Percentiles rank a stretch among this genome's conserved stretches.
Evolutionary conservation across 108 stramenopile species (phyloP).

Genomic region (Tribonema minus): DNA sequence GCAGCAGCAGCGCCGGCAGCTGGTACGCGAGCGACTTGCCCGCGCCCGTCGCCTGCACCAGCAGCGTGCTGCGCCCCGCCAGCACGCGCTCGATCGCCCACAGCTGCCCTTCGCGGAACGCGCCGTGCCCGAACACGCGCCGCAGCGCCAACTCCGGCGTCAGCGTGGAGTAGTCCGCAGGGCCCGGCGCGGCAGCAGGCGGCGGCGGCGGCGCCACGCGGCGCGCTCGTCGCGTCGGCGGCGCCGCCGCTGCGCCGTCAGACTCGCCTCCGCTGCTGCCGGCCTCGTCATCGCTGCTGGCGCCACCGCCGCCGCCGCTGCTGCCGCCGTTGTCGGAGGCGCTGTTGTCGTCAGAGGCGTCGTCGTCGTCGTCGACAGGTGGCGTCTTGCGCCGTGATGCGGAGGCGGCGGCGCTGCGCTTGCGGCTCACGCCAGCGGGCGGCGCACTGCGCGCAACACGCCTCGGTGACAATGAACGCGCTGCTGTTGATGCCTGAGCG

Average conservation of each 20-base stretch:
- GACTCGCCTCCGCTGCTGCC: not conserved
- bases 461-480: not conserved
- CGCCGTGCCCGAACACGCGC: constrained; percentile 39
- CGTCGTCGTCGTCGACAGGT: too few relatives aligned
- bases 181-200: too few relatives aligned
- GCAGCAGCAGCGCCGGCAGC: constrained; percentile 37
- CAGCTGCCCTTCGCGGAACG: constrained; percentile 41
- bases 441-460: not conserved
- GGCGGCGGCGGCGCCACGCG: too few relatives aligned
- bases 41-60: constrained; percentile 39
- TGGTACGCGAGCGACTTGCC: constrained; percentile 44
- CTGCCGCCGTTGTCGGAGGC: not conserved
- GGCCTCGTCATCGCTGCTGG: not conserved
- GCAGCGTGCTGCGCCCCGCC: constrained; percentile 20
- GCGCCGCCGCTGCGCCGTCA: not conserved
- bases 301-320: not conserved
- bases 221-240: not conserved
- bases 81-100: constrained; percentile 45
- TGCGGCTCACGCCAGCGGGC: not conserved
- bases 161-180: not conserved
- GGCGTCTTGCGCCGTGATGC: not conserved
- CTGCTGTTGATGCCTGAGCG: not conserved
- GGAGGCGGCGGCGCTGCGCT: not conserved
- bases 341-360: too few relatives aligned
- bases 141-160: constrained; percentile 11